These are phyloP conservation scores for Halocafeteria seosinensis DNA, from an alignment of 108 stramenopile genomes.

Conservation along the genomic window DNA sequence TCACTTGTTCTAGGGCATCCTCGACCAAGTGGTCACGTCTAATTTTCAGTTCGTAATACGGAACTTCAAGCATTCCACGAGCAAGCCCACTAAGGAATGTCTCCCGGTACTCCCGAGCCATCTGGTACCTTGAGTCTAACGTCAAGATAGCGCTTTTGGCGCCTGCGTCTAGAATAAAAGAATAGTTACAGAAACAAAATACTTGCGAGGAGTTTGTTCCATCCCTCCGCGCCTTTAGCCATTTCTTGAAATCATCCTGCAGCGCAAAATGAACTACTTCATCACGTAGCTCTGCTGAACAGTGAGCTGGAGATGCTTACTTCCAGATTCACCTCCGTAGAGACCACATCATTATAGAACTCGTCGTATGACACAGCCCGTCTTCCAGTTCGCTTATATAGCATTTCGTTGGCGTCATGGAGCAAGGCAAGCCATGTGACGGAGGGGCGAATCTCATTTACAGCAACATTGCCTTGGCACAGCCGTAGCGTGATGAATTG, in stretches of 20 bases:
- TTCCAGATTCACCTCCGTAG: not conserved
- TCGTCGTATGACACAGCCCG: not conserved
- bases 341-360: not conserved
- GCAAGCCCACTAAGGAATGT: not conserved
- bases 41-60: conserved; percentile 24
- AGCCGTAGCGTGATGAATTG: not conserved
- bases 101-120: not conserved
- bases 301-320: too few relatives aligned
- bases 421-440: not conserved
- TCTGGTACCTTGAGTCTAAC: not conserved
- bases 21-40: conserved; percentile 20
- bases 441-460: not conserved
- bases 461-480: not conserved
- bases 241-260: not conserved
- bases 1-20: conserved; percentile 18
- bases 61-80: too few relatives aligned
- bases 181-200: not conserved
- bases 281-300: too few relatives aligned
- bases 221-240: not conserved
- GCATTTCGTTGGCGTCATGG: not conserved
- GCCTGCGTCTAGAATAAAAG: not conserved
- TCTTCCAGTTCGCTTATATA: not conserved
- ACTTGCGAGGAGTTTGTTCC: not conserved
- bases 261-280: too few relatives aligned
- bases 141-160: not conserved